Evolutionary conservation across 805 yeast genomes (phyloP), one percentile per base, ranked within the genome.

Genomic region (Myxozyma monticola): DNA sequence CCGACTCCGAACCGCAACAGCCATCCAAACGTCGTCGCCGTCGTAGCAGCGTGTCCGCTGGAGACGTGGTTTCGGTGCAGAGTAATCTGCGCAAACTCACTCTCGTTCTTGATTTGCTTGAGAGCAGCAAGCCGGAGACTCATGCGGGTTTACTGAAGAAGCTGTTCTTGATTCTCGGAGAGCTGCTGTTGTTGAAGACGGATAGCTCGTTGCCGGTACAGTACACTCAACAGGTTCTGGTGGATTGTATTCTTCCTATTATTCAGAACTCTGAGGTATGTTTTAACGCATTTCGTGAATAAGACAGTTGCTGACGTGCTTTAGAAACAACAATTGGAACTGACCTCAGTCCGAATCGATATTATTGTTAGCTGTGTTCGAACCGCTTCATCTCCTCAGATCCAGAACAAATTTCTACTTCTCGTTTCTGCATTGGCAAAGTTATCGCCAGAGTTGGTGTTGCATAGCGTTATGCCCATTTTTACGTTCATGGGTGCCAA

Each of bases 401-500:
- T 90, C 24, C 99, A 93, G 70, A 93, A 93, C 70, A 79, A 89
- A 59, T 71, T 91, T 43, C 72, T 93, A 51, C 72, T 91, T 51
- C 91, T 93, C 24, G 82, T 93, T 59, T 85, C 97, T 2, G 84
- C 88, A 42, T 72, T 93, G 59, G 98, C 98, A 0, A 75, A 88
- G 0, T 71, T 93, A 48, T 86, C 91, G 10, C 96, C 98, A 7
- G 97, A 91, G 63, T 80, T 85, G 26, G 89, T 93, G 25, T 73
- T 93, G 46, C 98, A 93, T 70, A 86, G 96, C 1, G 96, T 93
- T 7, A 93, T 93, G 99, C 99, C 99, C n/a, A 91, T 93, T 44
- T 93, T 93, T 74, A 93, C 99, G 1, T 93, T 93, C 62, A 93
- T 93, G 98, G 99, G 99, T 52, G 96, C 98, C 10, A 95, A 89